phyloP scores from a whole-genome alignment of 306 rosid species.

The Cicer bijugum region DNA sequence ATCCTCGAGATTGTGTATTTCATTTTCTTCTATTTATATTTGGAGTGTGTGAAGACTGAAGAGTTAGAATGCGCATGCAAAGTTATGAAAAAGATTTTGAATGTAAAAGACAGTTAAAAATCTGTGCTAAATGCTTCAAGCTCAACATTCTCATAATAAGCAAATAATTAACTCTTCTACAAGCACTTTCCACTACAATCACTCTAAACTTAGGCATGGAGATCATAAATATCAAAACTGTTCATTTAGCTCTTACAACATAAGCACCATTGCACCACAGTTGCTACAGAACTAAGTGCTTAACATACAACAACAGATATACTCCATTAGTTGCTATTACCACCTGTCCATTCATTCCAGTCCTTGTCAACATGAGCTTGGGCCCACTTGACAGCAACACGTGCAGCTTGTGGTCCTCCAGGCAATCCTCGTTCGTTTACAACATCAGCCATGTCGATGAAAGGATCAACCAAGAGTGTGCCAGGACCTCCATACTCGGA shows the following conservation, averaged over 20 bases:
- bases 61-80: too few species aligned
- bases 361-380: slow-evolving; percentile 83
- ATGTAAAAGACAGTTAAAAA: not conserved
- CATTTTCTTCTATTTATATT: too few species aligned
- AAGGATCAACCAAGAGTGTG: slow-evolving; percentile 77
- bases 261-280: slow-evolving; percentile 19
- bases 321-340: slow-evolving; percentile 44
- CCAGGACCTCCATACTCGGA: slow-evolving; percentile 97
- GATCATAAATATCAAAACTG: slow-evolving; percentile 42
- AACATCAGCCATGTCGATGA: slow-evolving; percentile 82
- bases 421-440: slow-evolving; percentile 71
- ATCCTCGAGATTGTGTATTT: too few species aligned
- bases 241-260: slow-evolving; percentile 45
- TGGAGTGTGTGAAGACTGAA: too few species aligned
- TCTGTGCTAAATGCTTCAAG: slow-evolving; percentile 10
- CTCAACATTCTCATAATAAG: not conserved
- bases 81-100: not conserved
- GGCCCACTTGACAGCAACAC: slow-evolving; percentile 86
- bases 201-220: slow-evolving; percentile 17
- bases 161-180: not conserved
- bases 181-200: not conserved
- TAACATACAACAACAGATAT: slow-evolving; percentile 15
- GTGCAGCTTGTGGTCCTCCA: slow-evolving; percentile 90
- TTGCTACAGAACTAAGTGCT: slow-evolving; percentile 19
- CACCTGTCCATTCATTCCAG: slow-evolving; percentile 83